Evolutionary conservation across 768 basidiomycete genomes (phyloP).

Genomic region (Russula earlei): DNA sequence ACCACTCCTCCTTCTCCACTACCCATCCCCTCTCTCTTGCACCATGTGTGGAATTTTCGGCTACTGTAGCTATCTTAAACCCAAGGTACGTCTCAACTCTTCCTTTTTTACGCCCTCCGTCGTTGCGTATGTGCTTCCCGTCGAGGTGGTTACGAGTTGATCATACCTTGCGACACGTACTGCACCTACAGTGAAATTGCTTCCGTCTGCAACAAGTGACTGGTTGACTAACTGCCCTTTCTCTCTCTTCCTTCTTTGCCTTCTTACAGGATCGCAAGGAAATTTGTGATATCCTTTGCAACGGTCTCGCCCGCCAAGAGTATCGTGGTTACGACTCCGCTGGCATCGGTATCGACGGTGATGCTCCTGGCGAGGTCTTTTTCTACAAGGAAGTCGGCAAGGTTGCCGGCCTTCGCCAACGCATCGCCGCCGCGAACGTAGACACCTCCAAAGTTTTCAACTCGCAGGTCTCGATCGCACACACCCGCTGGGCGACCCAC

Average conservation of each 20-base stretch:
- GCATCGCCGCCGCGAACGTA: constrained; percentile 61
- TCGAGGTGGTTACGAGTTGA: neutral
- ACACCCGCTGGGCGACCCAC: constrained; percentile 99
- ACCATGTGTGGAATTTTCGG: constrained; percentile 92
- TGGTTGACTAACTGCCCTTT: neutral
- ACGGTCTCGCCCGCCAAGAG: constrained; percentile 89
- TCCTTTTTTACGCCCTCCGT: neutral
- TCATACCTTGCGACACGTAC: neutral
- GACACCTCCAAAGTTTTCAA: constrained; percentile 70
- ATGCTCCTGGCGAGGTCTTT: constrained; percentile 62
- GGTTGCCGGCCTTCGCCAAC: constrained; percentile 85
- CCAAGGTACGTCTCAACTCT: constrained; percentile 57
- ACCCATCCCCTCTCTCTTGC: neutral
- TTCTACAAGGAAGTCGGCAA: constrained; percentile 99
- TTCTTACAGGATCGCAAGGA: constrained; percentile 33
- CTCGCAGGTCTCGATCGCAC: constrained; percentile 92
- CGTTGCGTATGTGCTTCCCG: neutral
- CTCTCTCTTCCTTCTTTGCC: neutral
- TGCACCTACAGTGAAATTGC: too few species aligned
- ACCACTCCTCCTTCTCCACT: neutral
- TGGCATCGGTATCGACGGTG: constrained; percentile 84
- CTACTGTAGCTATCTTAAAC: constrained; percentile 90
- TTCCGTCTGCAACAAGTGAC: too few species aligned
- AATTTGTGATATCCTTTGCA: constrained; percentile 82
- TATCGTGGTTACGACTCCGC: constrained; percentile 99